Evolutionary conservation across 2,329 filamentous ascomycete species (phyloP), one percentile per base, ranked within the genome.

Genomic region (Dactylella cylindrospora): DNA sequence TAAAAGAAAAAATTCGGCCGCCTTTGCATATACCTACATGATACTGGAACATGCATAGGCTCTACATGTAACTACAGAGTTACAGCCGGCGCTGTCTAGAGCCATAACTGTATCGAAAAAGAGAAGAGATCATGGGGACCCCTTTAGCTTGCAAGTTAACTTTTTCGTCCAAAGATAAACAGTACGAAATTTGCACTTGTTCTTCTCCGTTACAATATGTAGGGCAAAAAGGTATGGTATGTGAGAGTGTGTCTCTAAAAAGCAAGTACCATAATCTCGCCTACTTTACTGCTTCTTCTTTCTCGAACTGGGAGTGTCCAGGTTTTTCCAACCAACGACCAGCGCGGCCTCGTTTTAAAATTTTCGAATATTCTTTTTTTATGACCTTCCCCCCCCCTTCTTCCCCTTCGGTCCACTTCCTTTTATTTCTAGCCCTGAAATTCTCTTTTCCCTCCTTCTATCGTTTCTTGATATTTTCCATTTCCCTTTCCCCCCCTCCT

Each of bases 181-280:
- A n/a, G n/a, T n/a, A n/a, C n/a, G n/a, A n/a, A n/a, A n/a, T n/a
- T n/a, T n/a, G n/a, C n/a, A n/a, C n/a, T n/a, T n/a, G n/a, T n/a
- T n/a, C n/a, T n/a, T n/a, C n/a, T n/a, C n/a, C n/a, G n/a, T n/a
- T n/a, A n/a, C n/a, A n/a, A n/a, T n/a, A n/a, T n/a, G n/a, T n/a
- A n/a, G n/a, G n/a, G n/a, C n/a, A n/a, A n/a, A n/a, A n/a, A n/a
- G n/a, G n/a, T n/a, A n/a, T 47, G 47, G 53, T 53, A 43, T 39
- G 20, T 45, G 47, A 28, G 47, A 49, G 49, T 61, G 47, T 36
- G 55, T 49, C 55, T 49, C 22, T 43, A 41, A 53, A 53, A 50
- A 62, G 57, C 53, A 62, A 49, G 57, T 49, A 53, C 45, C 50
- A 53, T 62, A 50, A 62, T 62, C 49, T 62, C 57, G 57, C 57